Evolutionary conservation across 495 filamentous ascomycete genomes (phyloP).

Genomic region (Aspergillus sparsus): DNA sequence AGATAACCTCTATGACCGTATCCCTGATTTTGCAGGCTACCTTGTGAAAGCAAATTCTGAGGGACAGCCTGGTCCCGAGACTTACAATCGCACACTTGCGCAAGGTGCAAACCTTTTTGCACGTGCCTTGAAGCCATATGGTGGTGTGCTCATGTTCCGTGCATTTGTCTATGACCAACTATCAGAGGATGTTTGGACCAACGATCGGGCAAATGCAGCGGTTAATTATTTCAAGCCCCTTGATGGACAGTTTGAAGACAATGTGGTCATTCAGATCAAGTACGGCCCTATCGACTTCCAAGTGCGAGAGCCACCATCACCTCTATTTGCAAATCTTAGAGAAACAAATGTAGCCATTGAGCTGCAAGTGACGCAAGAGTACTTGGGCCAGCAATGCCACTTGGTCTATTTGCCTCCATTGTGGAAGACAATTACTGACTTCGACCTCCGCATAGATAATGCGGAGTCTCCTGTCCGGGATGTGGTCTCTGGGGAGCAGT

Average conservation of each 20-base stretch:
- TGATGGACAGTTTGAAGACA: conserved; percentile 67
- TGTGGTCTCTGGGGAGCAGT: conserved; percentile 60
- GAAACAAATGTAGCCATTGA: conserved; percentile 64
- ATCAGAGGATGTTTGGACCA: conserved; percentile 60
- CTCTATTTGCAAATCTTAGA: conserved; percentile 63
- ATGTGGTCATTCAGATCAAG: conserved; percentile 73
- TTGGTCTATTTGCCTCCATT: conserved; percentile 65
- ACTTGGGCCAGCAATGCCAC: conserved; percentile 71
- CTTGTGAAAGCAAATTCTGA: conserved; percentile 75
- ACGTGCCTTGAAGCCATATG: conserved; percentile 56
- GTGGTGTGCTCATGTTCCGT: conserved; percentile 71
- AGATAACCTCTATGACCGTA: conserved; percentile 54
- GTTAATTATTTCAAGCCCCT: conserved; percentile 66
- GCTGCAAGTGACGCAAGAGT: conserved; percentile 67
- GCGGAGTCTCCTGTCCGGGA: conserved; percentile 54
- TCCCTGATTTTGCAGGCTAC: conserved; percentile 70
- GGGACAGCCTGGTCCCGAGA: conserved; percentile 68
- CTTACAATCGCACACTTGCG: conserved; percentile 68
- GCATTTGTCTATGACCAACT: conserved; percentile 71
- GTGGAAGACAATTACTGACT: conserved; percentile 68
- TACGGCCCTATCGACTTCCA: conserved; percentile 78
- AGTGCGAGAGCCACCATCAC: conserved; percentile 68
- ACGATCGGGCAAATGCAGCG: conserved; percentile 68
- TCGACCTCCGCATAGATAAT: conserved; percentile 63
- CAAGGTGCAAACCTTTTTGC: conserved; percentile 73